These are phyloP conservation scores for Plasmodium inui DNA, from an alignment of 169 alveolate genomes.

Conservation along the genomic window DNA sequence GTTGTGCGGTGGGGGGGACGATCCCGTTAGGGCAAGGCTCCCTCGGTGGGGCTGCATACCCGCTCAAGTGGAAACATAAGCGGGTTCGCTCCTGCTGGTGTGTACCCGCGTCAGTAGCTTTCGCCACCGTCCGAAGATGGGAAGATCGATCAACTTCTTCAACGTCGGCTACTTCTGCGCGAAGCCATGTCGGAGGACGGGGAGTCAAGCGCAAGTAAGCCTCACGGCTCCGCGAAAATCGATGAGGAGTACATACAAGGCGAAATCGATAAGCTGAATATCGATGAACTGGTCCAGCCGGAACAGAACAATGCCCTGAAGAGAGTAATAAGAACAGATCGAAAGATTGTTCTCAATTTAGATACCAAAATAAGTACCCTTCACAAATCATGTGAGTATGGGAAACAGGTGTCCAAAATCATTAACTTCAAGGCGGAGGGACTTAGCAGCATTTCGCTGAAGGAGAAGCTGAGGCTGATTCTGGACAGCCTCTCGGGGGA, in stretches of 20 bases:
- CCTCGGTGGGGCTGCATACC: neutral
- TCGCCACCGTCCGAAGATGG: no score
- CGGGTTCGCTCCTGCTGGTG: no score
- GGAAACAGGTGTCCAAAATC: constrained; percentile 42
- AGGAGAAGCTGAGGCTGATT: constrained; percentile 24
- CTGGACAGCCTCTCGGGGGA: constrained; percentile 10
- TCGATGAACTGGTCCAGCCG: constrained; percentile 39
- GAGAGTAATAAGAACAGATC: constrained; percentile 35
- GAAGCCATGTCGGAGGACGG: neutral
- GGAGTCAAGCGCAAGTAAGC: neutral
- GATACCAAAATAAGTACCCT: constrained; percentile 41
- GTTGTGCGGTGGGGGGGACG: neutral
- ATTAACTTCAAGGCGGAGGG: constrained; percentile 68
- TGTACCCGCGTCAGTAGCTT: no score
- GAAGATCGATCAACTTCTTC: no score
- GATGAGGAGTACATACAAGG: constrained; percentile 55
- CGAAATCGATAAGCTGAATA: constrained; percentile 47
- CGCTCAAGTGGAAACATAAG: neutral
- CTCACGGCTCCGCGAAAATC: neutral
- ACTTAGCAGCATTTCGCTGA: constrained; percentile 33
- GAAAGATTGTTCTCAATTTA: constrained; percentile 10
- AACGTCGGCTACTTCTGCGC: neutral
- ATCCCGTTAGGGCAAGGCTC: neutral
- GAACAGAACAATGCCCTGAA: constrained; percentile 52
- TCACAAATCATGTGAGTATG: constrained; percentile 63